Conservation (phyloP, 2,329 filamentous ascomycete species). For the Simplicillium aogashimaense region DNA sequence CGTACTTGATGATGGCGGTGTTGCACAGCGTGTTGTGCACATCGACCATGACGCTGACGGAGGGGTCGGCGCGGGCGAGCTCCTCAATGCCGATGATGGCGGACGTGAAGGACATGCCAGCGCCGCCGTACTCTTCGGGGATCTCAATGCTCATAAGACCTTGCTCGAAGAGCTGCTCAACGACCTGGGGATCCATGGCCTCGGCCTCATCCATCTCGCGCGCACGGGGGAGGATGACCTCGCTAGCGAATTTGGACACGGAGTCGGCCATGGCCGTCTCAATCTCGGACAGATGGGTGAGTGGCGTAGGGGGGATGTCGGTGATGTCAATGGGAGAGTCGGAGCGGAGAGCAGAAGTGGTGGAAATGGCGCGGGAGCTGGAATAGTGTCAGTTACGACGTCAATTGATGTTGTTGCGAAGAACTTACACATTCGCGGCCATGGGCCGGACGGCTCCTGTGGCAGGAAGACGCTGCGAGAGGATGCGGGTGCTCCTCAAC, state of each 20-base stretch:
- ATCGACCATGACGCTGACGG: constrained; percentile 88
- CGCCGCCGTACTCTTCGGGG: constrained; percentile 90
- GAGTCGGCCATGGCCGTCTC: constrained; percentile 83
- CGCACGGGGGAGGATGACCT: constrained; percentile 80
- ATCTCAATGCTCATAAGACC: constrained; percentile 97
- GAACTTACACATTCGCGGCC: constrained; percentile 16
- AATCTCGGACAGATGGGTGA: constrained; percentile 84
- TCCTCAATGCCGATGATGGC: constrained; percentile 97
- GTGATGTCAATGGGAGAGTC: constrained; percentile 48
- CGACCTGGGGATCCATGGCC: constrained; percentile 76
- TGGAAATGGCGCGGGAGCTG: constrained; percentile 46
- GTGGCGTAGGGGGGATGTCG: constrained; percentile 79
- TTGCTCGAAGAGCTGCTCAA: constrained; percentile 94
- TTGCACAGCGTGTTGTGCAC: constrained; percentile 98
- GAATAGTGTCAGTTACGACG: constrained; percentile 1
- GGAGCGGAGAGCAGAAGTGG: constrained; percentile 43
- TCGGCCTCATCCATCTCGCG: constrained; percentile 98
- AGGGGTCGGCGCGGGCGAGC: constrained; percentile 85
- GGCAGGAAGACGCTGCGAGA: constrained; percentile 19
- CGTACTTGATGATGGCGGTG: constrained; percentile 82
- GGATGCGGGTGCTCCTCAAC: constrained; percentile 31
- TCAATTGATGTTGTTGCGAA: not conserved
- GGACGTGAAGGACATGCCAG: constrained; percentile 97
- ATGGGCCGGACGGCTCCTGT: constrained; percentile 9
- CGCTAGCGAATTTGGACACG: constrained; percentile 82